phyloP scores from a whole-genome alignment of 139 green algal genomes.

The Eudorina sp. region DNA sequence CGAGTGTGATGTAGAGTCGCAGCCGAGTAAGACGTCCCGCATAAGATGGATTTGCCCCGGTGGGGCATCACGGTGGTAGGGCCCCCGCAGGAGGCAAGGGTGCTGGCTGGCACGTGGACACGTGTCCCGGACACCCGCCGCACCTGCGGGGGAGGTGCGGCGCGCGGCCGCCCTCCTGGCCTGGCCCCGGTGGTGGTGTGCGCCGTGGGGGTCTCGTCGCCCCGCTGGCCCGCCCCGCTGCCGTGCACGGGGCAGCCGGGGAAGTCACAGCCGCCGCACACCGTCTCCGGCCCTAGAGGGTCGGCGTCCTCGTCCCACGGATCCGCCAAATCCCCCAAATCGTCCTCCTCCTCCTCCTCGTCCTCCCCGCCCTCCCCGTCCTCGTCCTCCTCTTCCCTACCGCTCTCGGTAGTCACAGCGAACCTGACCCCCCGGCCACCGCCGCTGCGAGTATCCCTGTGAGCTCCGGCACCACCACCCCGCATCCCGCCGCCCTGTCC shows the following conservation, averaged over 20 bases:
- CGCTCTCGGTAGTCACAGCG: too few species aligned
- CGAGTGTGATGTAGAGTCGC: too few species aligned
- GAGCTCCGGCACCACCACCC: background rate
- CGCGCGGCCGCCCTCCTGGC: background rate
- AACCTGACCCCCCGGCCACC: too few species aligned
- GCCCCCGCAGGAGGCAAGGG: background rate
- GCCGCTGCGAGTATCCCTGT: too few species aligned
- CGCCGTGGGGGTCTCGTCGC: background rate
- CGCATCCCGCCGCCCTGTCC: background rate
- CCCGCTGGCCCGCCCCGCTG: background rate
- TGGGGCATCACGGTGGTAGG: too few species aligned
- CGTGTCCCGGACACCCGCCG: background rate
- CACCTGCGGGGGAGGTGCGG: too few species aligned
- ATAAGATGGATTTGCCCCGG: too few species aligned
- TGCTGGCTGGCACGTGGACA: background rate
- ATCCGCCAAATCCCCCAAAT: too few species aligned
- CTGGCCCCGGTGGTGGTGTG: background rate
- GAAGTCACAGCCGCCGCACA: conserved; percentile 36
- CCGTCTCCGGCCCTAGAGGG: background rate
- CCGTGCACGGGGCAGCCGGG: conserved; percentile 22
- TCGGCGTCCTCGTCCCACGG: background rate
- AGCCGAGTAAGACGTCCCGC: too few species aligned
- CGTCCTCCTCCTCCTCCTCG: background rate
- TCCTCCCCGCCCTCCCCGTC: background rate
- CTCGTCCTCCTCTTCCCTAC: background rate